phyloP scores from a whole-genome alignment of 768 basidiomycete species.

The Termitomyces sp. region DNA sequence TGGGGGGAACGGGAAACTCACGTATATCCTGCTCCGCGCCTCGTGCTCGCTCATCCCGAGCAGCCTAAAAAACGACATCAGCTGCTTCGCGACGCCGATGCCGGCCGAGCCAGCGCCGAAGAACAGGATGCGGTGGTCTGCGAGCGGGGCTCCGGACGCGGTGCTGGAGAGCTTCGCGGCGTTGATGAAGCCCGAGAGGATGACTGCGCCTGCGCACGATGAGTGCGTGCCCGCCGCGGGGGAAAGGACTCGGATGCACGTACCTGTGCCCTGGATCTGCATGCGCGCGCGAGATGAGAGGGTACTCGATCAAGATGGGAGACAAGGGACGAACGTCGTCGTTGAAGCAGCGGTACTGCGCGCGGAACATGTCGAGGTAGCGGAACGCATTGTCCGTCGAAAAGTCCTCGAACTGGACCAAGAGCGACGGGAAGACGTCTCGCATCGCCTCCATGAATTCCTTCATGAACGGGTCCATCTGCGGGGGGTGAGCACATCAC shows the following conservation, averaged over 20 bases:
- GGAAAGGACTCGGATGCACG: too few species aligned
- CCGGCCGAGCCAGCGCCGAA: conserved; percentile 89
- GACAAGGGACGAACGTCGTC: conserved; percentile 74
- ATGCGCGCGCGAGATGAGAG: too few species aligned
- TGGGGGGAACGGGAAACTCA: conserved; percentile 21
- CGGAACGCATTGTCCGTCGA: conserved; percentile 76
- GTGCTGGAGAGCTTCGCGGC: conserved; percentile 57
- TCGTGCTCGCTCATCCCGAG: conserved; percentile 60
- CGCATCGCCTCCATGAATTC: conserved; percentile 68
- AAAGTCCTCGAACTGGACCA: conserved; percentile 77
- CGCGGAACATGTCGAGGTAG: conserved; percentile 59
- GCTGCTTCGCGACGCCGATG: conserved; percentile 83
- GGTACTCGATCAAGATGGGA: too few species aligned
- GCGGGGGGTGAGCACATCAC: background rate
- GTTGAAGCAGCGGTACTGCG: conserved; percentile 58
- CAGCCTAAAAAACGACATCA: conserved; percentile 76
- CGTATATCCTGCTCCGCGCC: conserved; percentile 62
- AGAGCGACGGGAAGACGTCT: conserved; percentile 56
- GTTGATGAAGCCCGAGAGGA: conserved; percentile 70
- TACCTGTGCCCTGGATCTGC: conserved; percentile 66
- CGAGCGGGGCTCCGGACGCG: conserved; percentile 47
- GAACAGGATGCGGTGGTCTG: conserved; percentile 80
- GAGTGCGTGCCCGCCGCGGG: too few species aligned
- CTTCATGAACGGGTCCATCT: conserved; percentile 73
- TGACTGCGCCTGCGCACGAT: conserved; percentile 54